Evolutionary conservation across 441 rosid genomes (phyloP).

Genomic region (Populus trichocarpa): DNA sequence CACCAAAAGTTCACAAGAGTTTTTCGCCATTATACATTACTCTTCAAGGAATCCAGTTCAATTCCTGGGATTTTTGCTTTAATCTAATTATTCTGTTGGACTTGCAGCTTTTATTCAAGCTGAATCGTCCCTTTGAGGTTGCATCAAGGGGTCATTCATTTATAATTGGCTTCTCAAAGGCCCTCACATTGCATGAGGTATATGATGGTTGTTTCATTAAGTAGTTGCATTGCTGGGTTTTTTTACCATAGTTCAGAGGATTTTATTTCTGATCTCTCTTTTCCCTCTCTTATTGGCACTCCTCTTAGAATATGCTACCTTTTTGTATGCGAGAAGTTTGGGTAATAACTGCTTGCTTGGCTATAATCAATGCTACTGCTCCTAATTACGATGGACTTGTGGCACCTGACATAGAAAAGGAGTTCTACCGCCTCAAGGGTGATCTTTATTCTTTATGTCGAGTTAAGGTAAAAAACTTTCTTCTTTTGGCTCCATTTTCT

Average conservation of each 20-base stretch:
- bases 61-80: background rate
- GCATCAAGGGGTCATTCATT: slow-evolving; percentile 92
- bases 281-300: slow-evolving; percentile 21
- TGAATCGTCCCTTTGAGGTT: slow-evolving; percentile 94
- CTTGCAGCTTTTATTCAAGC: slow-evolving; percentile 83
- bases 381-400: slow-evolving; percentile 60
- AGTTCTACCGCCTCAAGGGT: slow-evolving; percentile 89
- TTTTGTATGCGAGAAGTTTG: slow-evolving; percentile 97
- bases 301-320: slow-evolving; percentile 61
- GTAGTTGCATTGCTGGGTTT: background rate
- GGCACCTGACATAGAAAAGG: slow-evolving; percentile 82
- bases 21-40: background rate
- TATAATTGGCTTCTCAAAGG: slow-evolving; percentile 76
- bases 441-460: slow-evolving; percentile 95
- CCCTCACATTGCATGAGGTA: slow-evolving; percentile 84
- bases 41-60: background rate
- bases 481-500: background rate
- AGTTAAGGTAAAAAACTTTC: slow-evolving; percentile 59
- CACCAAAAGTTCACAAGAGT: background rate
- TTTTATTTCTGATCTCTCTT: slow-evolving; percentile 21
- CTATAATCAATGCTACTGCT: slow-evolving; percentile 70
- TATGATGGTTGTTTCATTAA: slow-evolving; percentile 15
- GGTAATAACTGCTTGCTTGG: slow-evolving; percentile 92
- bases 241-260: slow-evolving; percentile 14
- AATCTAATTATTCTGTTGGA: background rate